These are phyloP conservation scores for Coleophoma crateriformis DNA, from an alignment of 2,329 filamentous ascomycete genomes.

Conservation along the genomic window DNA sequence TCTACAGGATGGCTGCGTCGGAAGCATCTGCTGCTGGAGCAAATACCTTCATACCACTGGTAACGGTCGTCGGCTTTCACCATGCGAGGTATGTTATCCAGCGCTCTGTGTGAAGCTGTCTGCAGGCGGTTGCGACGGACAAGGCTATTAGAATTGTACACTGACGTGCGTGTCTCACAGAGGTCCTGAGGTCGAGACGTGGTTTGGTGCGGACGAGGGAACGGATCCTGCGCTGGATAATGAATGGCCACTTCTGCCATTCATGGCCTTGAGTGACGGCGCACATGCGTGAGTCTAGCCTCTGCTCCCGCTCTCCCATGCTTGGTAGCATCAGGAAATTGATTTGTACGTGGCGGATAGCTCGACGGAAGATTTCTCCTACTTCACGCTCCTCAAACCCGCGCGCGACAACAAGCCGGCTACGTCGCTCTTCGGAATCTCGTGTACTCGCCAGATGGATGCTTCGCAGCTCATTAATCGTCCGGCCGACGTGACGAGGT, in stretches of 20 bases:
- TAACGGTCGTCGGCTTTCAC: slow-evolving; percentile 79
- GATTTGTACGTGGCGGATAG: slow-evolving; percentile 34
- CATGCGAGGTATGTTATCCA: slow-evolving; percentile 51
- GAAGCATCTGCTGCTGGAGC: slow-evolving; percentile 15
- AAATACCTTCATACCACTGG: slow-evolving; percentile 56
- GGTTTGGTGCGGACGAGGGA: slow-evolving; percentile 74
- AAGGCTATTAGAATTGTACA: no score
- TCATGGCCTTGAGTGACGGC: slow-evolving; percentile 95
- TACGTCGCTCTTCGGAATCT: slow-evolving; percentile 90
- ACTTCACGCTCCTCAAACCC: slow-evolving; percentile 82
- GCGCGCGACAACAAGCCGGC: slow-evolving; percentile 47
- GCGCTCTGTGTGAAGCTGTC: no score
- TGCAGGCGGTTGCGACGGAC: no score
- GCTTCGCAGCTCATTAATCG: slow-evolving; percentile 70
- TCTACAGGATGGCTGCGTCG: slow-evolving; percentile 10
- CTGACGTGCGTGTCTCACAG: slow-evolving; percentile 20
- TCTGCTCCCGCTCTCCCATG: neutral
- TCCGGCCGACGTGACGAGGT: slow-evolving; percentile 87
- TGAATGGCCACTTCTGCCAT: slow-evolving; percentile 87
- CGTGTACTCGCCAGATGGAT: slow-evolving; percentile 89
- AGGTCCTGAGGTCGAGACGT: slow-evolving; percentile 89
- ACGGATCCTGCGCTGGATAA: slow-evolving; percentile 75
- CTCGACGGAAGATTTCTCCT: slow-evolving; percentile 92
- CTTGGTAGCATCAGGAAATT: neutral
- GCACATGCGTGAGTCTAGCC: slow-evolving; percentile 70